Evolutionary conservation across 2,329 filamentous ascomycete species (phyloP).

Genomic region (Curvularia sp.): DNA sequence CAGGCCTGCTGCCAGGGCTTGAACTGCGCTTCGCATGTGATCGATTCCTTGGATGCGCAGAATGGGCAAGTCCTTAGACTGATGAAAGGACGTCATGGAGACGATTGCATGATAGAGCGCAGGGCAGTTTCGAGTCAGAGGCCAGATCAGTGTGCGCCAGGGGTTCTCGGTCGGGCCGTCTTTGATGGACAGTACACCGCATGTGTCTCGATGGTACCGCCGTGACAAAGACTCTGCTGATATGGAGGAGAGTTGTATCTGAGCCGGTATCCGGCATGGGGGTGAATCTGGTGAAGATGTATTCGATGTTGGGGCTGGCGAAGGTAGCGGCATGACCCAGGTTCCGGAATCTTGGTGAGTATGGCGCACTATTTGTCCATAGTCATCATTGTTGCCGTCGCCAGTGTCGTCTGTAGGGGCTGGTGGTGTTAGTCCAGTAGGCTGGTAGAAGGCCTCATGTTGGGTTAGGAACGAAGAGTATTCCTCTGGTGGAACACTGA

Average conservation of each 20-base stretch:
- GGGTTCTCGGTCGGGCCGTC: slow-evolving; percentile 73
- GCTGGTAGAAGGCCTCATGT: slow-evolving; percentile 46
- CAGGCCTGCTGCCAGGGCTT: slow-evolving; percentile 65
- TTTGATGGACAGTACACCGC: slow-evolving; percentile 73
- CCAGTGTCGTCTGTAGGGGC: slow-evolving; percentile 37
- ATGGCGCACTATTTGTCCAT: slow-evolving; percentile 63
- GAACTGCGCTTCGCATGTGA: slow-evolving; percentile 71
- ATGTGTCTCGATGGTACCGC: slow-evolving; percentile 70
- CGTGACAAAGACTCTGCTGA: slow-evolving; percentile 68
- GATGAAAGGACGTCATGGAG: slow-evolving; percentile 74
- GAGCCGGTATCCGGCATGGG: slow-evolving; percentile 43
- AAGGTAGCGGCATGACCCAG: slow-evolving; percentile 51
- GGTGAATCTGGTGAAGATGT: slow-evolving; percentile 42
- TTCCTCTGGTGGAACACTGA: slow-evolving; percentile 52
- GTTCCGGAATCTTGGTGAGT: slow-evolving; percentile 39
- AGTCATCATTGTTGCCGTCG: slow-evolving; percentile 49
- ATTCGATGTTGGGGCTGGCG: slow-evolving; percentile 46
- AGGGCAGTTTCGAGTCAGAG: slow-evolving; percentile 67
- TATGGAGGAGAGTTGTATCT: slow-evolving; percentile 58
- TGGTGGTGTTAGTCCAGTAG: slow-evolving; percentile 38
- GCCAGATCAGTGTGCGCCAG: slow-evolving; percentile 75
- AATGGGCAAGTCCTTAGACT: slow-evolving; percentile 62
- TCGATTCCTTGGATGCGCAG: slow-evolving; percentile 70
- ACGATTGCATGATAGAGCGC: slow-evolving; percentile 72
- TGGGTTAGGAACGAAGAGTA: slow-evolving; percentile 45